phyloP scores from a whole-genome alignment of 2,329 filamentous ascomycete genomes.

The Fusarium xyrophilum region DNA sequence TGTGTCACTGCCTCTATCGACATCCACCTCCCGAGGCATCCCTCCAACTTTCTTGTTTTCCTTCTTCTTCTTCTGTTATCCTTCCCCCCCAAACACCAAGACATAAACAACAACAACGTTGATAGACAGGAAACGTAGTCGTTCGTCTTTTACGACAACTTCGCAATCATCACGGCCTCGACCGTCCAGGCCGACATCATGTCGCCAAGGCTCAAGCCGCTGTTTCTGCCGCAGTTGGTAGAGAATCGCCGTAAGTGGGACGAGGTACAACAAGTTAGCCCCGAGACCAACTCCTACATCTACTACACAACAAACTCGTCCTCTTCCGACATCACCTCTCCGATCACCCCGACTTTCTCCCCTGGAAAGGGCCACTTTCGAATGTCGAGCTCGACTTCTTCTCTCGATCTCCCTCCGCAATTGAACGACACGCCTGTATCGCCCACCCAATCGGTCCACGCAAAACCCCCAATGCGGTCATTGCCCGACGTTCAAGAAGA shows the following conservation, averaged over 20 bases:
- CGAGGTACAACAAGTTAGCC: constrained; percentile 46
- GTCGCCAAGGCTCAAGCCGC: constrained; percentile 59
- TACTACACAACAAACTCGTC: constrained; percentile 62
- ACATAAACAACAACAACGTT: not conserved
- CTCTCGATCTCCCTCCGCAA: constrained; percentile 66
- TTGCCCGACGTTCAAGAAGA: constrained; percentile 89
- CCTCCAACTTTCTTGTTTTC: constrained; percentile 33
- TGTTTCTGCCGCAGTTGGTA: constrained; percentile 61
- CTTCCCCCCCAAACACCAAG: constrained; percentile 22
- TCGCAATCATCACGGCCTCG: constrained; percentile 33
- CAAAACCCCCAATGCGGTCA: constrained; percentile 67
- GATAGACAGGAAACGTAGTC: constrained; percentile 10
- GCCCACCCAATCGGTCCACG: constrained; percentile 52
- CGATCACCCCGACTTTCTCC: constrained; percentile 74
- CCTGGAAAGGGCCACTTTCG: constrained; percentile 65
- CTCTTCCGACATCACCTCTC: constrained; percentile 72
- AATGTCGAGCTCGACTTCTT: constrained; percentile 79
- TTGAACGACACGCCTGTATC: constrained; percentile 61
- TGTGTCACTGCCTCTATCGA: constrained; percentile 33
- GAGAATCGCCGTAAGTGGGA: constrained; percentile 55
- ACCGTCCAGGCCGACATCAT: constrained; percentile 46
- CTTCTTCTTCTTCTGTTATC: constrained; percentile 4
- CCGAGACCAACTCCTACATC: constrained; percentile 49
- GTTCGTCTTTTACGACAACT: constrained; percentile 24
- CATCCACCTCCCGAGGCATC: constrained; percentile 35